These are phyloP conservation scores for Grosmannia clavigera DNA, from an alignment of 2,329 filamentous ascomycete genomes.

Conservation along the genomic window DNA sequence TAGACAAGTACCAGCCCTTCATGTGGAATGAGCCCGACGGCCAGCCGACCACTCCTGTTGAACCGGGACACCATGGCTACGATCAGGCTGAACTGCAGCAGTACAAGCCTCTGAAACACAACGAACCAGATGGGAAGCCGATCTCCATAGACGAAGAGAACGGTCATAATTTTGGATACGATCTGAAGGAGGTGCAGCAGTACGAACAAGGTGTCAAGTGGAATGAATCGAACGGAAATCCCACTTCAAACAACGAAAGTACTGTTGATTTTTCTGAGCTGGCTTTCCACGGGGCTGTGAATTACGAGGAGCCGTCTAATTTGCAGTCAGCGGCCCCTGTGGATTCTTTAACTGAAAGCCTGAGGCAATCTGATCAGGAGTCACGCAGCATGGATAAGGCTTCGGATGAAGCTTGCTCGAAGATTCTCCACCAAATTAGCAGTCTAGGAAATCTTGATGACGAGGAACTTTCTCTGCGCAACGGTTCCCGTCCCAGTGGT, in stretches of 20 bases:
- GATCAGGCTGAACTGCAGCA: conserved; percentile 23
- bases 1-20: conserved; percentile 1
- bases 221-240: not conserved
- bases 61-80: conserved; percentile 19
- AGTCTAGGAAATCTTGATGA: not conserved
- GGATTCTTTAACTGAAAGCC: conserved; percentile 22
- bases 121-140: conserved; percentile 18
- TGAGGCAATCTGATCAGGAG: conserved; percentile 25
- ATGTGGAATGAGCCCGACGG: conserved; percentile 11
- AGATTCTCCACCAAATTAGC: conserved; percentile 10
- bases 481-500: not conserved
- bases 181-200: not conserved
- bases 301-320: conserved; percentile 14
- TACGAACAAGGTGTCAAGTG: not conserved
- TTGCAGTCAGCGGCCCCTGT: conserved; percentile 1
- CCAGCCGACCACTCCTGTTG: conserved; percentile 1
- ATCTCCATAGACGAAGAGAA: not conserved
- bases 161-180: not conserved
- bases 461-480: not conserved
- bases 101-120: conserved; percentile 24
- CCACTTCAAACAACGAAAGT: not conserved
- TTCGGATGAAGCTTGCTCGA: conserved; percentile 20
- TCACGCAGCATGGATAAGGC: not conserved
- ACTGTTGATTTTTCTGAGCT: conserved; percentile 3
- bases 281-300: conserved; percentile 17